Evolutionary conservation across 2,329 filamentous ascomycete species (phyloP), one percentile per base, ranked within the genome.

Genomic region (Colletotrichum euphorbiae): DNA sequence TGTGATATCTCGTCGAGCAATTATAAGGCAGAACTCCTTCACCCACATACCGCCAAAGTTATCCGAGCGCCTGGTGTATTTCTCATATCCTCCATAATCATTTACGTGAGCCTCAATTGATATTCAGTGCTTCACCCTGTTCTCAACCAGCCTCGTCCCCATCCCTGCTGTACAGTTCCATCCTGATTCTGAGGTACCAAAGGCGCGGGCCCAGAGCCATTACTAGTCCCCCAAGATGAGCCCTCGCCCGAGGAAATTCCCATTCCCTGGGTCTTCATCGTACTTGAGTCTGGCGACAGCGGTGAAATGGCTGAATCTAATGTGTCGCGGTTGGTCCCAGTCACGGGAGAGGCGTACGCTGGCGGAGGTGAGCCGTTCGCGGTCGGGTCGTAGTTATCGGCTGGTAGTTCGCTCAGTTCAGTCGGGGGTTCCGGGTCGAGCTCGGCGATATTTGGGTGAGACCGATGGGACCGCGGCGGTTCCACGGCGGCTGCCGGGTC

Each of bases 341-440:
- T 46, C 11, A 60, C 12, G 6, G 65, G 61, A 6, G 65, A 68
- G 2, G 65, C 46, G 6, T 69, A 69, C 19, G 66, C 52, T 3
- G 66, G 66, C 6, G 61, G 66, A 6, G 61, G 66, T 17, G 61
- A 38, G 5, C 31, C 13, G 24, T 40, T 31, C 28, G 42, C 31
- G 11, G 61, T 68, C 21, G 65, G 54, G 2, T 65, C 65, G 48
- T 68, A 60, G 12, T 68, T 51, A 5, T 68, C 54, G 6, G 66
- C 66, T 8, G 66, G 61, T 5, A 69, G 61, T 40, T 69, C 66
- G 28, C 61, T 55, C 1, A 69, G 15, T 17, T 66, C 31, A 1
- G 45, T 43, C 4, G 61, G 60, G 2, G 52, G 46, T 15, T 64
- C 36, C 5, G 60, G 33, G 9, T 66, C 66, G 1, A 69, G 54